Percentiles rank a stretch among this genome's conserved stretches.
Evolutionary conservation across 176 grass and related monocot species (phyloP).

Genomic region (Musa schizocarpa): DNA sequence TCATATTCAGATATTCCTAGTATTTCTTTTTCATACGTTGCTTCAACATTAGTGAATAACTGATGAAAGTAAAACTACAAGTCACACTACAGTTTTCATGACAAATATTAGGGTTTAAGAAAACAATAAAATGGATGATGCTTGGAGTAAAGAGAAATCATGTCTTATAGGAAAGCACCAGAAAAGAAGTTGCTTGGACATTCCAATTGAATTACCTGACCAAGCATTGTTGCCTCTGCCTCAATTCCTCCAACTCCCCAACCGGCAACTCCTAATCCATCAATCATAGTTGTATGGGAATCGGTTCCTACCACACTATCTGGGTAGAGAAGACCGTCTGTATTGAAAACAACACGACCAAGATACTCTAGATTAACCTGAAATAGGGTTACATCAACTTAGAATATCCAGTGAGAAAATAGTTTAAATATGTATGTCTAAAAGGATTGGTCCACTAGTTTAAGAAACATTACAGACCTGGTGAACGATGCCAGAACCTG

Average conservation of each 20-base stretch:
- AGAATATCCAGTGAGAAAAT: not conserved
- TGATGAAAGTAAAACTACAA: too few relatives aligned
- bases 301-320: slow-evolving; percentile 94
- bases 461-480: slow-evolving; percentile 37
- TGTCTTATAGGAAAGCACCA: not conserved
- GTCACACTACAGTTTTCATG: too few relatives aligned
- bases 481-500: slow-evolving; percentile 90
- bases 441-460: not conserved
- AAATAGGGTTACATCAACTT: slow-evolving; percentile 2
- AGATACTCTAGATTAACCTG: slow-evolving; percentile 97
- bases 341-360: slow-evolving; percentile 82
- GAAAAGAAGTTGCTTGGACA: not conserved
- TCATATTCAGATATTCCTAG: too few relatives aligned
- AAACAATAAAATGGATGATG: too few relatives aligned
- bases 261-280: slow-evolving; percentile 89
- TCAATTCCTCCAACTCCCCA: slow-evolving; percentile 97
- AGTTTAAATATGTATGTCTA: too few relatives aligned
- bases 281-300: slow-evolving; percentile 97
- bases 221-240: slow-evolving; percentile 92
- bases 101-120: too few relatives aligned
- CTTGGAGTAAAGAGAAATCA: not conserved
- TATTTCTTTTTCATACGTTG: too few relatives aligned
- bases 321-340: slow-evolving; percentile 55
- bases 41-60: too few relatives aligned
- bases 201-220: slow-evolving; percentile 48